Evolutionary conservation across 208 protist genomes (phyloP).

Genomic region (Naegleria fowleri): DNA sequence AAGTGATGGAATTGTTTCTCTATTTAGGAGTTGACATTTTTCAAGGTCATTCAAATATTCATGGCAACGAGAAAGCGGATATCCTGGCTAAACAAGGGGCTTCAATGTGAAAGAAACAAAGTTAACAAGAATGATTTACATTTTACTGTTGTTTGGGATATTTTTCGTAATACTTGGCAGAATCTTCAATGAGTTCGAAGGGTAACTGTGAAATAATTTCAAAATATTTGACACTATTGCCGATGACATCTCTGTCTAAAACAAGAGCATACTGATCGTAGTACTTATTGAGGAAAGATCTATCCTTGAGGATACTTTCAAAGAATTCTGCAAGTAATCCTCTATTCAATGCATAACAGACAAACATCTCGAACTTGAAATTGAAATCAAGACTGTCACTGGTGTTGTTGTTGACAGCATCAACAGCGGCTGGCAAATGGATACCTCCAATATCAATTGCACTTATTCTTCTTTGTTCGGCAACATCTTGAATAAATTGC

Average conservation of each 20-base stretch:
- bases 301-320: not conserved
- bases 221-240: not conserved
- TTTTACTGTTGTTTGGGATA: not conserved
- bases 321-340: not conserved
- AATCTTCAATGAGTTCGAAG: not conserved
- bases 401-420: not conserved
- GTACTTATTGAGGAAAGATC: not conserved
- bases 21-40: too few species aligned
- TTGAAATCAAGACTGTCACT: not conserved
- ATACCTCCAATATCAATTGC: slow-evolving; percentile 16
- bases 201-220: not conserved
- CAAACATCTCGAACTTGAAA: not conserved
- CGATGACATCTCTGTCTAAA: not conserved
- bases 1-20: too few species aligned
- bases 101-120: not conserved
- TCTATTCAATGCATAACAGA: not conserved
- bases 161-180: not conserved
- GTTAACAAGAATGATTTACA: too few species aligned
- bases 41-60: not conserved
- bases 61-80: slow-evolving; percentile 20
- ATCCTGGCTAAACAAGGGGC: not conserved
- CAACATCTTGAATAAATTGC: slow-evolving; percentile 3
- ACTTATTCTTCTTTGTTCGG: not conserved
- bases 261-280: not conserved
- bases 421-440: not conserved